These are phyloP conservation scores for Fagus sylvatica DNA, from an alignment of 306 rosid genomes.

Conservation along the genomic window DNA sequence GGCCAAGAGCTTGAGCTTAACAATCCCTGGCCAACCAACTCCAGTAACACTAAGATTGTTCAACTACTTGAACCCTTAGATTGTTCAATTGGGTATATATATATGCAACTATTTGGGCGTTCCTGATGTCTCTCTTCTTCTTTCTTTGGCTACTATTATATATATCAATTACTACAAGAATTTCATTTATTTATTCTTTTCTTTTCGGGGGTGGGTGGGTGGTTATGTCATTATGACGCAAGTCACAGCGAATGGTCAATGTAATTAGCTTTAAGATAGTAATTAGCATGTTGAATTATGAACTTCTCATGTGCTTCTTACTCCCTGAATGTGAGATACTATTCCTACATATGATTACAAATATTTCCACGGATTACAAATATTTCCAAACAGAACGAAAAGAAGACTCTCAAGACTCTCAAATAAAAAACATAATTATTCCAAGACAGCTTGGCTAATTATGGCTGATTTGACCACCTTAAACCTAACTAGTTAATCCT, in stretches of 20 bases:
- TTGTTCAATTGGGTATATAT: too few relatives aligned
- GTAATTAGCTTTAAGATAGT: not conserved
- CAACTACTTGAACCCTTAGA: too few relatives aligned
- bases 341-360: constrained; percentile 21
- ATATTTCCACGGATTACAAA: constrained; percentile 12
- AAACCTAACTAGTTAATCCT: constrained; percentile 28
- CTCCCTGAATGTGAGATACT: not conserved
- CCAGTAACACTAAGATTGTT: too few relatives aligned
- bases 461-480: constrained; percentile 51
- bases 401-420: not conserved
- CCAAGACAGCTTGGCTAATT: constrained; percentile 50
- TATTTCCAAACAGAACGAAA: constrained; percentile 19
- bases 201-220: not conserved
- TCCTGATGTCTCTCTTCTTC: too few relatives aligned
- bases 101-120: too few relatives aligned
- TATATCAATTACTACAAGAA: too few relatives aligned
- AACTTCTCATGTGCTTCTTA: not conserved
- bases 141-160: too few relatives aligned
- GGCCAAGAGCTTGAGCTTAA: too few relatives aligned
- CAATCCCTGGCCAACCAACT: too few relatives aligned
- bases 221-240: constrained; percentile 8
- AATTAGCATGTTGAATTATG: too few relatives aligned
- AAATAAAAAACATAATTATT: constrained; percentile 27
- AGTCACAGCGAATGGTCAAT: not conserved
- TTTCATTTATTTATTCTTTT: not conserved